Percentiles rank a stretch among this genome's conserved stretches.
These are phyloP conservation scores for Trichoderma virens DNA, from an alignment of 495 filamentous ascomycete genomes.

Conservation along the genomic window DNA sequence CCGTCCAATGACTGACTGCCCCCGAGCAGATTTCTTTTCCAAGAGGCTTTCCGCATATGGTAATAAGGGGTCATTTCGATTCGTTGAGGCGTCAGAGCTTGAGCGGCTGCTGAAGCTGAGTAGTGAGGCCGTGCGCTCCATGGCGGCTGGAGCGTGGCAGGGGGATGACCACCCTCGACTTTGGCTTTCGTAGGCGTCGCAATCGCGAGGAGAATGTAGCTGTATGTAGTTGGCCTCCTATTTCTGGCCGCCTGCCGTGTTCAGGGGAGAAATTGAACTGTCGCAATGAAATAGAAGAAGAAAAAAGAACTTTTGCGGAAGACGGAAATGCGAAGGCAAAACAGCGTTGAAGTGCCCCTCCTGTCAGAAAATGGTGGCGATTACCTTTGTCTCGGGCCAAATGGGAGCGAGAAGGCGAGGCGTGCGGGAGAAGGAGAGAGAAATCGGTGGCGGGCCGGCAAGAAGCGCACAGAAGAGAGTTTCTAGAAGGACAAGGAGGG, in stretches of 20 bases:
- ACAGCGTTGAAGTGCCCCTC: not conserved
- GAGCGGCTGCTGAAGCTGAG: slow-evolving; percentile 10
- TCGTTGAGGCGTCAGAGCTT: not conserved
- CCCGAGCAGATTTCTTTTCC: slow-evolving; percentile 15
- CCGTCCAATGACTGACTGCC: slow-evolving; percentile 28
- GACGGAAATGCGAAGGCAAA: no score
- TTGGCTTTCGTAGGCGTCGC: not conserved
- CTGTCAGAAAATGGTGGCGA: not conserved
- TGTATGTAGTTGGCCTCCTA: not conserved
- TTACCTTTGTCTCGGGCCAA: not conserved
- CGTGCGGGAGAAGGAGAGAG: not conserved
- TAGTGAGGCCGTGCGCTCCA: slow-evolving; percentile 8
- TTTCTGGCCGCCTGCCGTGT: not conserved
- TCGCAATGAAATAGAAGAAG: not conserved
- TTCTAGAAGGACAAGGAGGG: no score
- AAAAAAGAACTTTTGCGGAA: no score
- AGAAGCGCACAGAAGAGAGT: no score
- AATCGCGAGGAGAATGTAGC: not conserved
- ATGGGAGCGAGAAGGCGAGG: not conserved
- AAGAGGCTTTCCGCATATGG: not conserved
- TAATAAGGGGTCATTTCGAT: slow-evolving; percentile 8
- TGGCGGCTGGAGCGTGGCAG: not conserved
- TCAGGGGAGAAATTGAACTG: not conserved
- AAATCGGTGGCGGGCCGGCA: not conserved
- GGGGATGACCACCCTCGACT: not conserved